A percentile compares a stretch with the other conserved stretches of the same genome.
Evolutionary conservation across 371 early-diverging fungal genomes (phyloP).

Genomic region (Haplosporangium sp.): DNA sequence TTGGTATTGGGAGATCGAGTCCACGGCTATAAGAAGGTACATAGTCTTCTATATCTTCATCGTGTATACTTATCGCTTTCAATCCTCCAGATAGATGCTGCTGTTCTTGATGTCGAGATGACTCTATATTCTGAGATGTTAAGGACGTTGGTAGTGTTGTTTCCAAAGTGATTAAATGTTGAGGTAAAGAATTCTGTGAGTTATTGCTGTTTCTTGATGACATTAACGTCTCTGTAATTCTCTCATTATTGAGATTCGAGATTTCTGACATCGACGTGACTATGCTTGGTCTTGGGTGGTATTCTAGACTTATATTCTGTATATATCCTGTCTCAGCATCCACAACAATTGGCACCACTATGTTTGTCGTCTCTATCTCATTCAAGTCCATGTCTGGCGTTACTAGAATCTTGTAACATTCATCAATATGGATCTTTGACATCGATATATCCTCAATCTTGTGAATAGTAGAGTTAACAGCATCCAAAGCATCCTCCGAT

Average conservation of each 20-base stretch:
- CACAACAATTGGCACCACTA: neutral
- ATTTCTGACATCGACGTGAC: neutral
- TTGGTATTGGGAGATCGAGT: neutral
- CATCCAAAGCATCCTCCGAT: neutral
- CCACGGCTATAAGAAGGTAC: neutral
- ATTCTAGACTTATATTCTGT: neutral
- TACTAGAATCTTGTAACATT: slow-evolving; percentile 5
- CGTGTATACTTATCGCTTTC: neutral
- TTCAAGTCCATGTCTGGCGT: slow-evolving; percentile 19
- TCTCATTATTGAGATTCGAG: neutral
- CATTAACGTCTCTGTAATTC: neutral
- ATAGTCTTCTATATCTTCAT: neutral
- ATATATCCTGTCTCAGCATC: slow-evolving; percentile 9
- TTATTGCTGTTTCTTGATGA: neutral
- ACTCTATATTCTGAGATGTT: neutral
- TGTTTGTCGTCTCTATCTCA: neutral
- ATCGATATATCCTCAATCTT: slow-evolving; percentile 10
- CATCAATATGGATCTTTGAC: neutral
- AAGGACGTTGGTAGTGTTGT: neutral
- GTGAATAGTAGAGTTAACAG: neutral
- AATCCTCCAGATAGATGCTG: neutral
- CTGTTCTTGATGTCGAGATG: neutral
- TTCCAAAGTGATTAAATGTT: neutral
- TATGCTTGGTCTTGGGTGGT: slow-evolving; percentile 6
- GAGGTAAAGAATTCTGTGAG: neutral